Evolutionary conservation across 1,139 yeast species (phyloP), one percentile per base, ranked within the genome.

Genomic region (Blastobotrys raffinosifermentans): DNA sequence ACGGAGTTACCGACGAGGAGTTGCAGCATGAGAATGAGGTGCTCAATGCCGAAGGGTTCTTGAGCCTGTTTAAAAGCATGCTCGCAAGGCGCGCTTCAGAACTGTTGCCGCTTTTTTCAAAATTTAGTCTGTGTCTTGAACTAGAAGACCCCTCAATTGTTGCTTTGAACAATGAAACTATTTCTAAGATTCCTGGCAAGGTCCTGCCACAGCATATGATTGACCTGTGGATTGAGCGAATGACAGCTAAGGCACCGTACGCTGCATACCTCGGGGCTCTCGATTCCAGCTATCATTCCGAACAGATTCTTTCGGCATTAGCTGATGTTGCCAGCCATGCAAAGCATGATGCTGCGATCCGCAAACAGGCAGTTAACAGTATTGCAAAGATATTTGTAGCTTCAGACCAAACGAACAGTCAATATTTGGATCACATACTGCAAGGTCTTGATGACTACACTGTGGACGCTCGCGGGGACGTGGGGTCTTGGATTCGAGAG

Each of bases 401-500:
- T 13, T 29, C 23, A 19, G 34, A 35, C n/a, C 15, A 17, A 4
- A 14, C 33, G n/a, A n/a, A n/a, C n/a, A n/a, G n/a, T n/a, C n/a
- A n/a, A n/a, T 14, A n/a, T n/a, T 22, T 46, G 11, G 36, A 30
- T 1, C 32, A 45, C 3, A 19, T 58, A 3, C 20, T 47, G 2
- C 19, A 33, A 1, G 57, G 57, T 3, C 46, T 60, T 19, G 49
- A 51, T 16, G 69, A 66, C 40, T 66, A 63, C 41, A 47, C 64
- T 2, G 42, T 50, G 1, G 64, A 60, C 27, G 41, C 53, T 4
- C 51, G 67, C n/a, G 70, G 71, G 3, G 70, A 66, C 40, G 59
- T 64, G 4, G 96, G 96, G 2, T 75, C 86, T 26, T 72, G 77
- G 54, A 72, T 86, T 1, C 66, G 96, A 35, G 50, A 56, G 2